Percentiles rank a stretch among this genome's conserved stretches.
Conservation (phyloP, 2,329 filamentous ascomycete species). For the Atkinsonella texensis region DNA sequence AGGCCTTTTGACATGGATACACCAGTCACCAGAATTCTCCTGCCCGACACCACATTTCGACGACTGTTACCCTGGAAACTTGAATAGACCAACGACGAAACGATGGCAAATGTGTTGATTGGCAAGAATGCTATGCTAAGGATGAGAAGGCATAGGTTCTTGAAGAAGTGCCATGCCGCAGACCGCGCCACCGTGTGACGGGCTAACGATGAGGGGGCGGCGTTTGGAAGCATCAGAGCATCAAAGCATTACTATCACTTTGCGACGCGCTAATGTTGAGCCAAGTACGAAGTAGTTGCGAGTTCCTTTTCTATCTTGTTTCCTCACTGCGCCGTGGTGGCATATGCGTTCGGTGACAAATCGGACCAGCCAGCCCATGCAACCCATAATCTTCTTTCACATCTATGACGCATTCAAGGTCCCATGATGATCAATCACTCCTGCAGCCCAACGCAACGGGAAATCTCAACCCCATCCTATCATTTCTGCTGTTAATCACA, state of each 20-base stretch:
- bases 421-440: not conserved
- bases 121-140: conserved; percentile 32
- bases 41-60: conserved; percentile 3
- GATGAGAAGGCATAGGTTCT: conserved; percentile 14
- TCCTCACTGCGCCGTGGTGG: not conserved
- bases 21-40: conserved; percentile 57
- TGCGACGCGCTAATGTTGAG: no score
- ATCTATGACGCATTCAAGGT: conserved; percentile 1
- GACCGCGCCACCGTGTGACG: conserved; percentile 1
- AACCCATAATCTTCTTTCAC: not conserved
- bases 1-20: conserved; percentile 63
- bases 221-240: not conserved
- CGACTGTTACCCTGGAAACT: conserved; percentile 1
- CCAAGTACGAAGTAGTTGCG: no score
- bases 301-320: not conserved
- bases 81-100: conserved; percentile 2
- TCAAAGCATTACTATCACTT: no score
- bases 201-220: not conserved
- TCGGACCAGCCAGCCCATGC: not conserved
- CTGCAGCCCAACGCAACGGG: conserved; percentile 30
- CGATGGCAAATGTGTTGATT: conserved; percentile 32
- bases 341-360: not conserved
- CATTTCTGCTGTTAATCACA: not conserved
- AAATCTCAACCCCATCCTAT: conserved; percentile 57
- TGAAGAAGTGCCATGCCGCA: conserved; percentile 10